Evolutionary conservation across 1,284 basidiomycete species (phyloP), one percentile per base, ranked within the genome.

Genomic region (Ceratobasidium sp.): DNA sequence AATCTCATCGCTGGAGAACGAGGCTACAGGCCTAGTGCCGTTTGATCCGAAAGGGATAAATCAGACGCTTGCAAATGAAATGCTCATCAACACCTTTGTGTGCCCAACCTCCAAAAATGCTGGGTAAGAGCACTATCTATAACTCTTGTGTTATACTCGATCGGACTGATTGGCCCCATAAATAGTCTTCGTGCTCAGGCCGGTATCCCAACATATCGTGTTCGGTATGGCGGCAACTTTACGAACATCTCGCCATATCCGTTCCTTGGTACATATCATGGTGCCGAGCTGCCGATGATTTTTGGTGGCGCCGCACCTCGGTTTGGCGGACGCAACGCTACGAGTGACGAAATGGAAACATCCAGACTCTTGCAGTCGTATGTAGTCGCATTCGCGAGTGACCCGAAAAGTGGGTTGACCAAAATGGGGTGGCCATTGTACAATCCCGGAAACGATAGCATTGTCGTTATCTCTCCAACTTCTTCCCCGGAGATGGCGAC

Each of bases 401-500:
- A 49, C 18, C 71, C 58, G 15, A 44, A 28, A 39, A 20, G 10
- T 1, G 44, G 71, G 40, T 26, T 73, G 58, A 63, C 20, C 20
- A 49, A 73, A 9, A 5, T 46, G 23, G 71, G 56, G 33, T 61
- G 71, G 58, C 58, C 56, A 46, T 15, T 46, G 70, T 58, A 72
- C 44, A 73, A 61, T 46, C 71, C 71, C 33, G 58, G 58, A 28
- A 73, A 73, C 60, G 28, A 61, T 23, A 73, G 39, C 68, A 51
- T 73, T 20, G 58, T 72, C 15, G 64, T 67, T 5, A 26, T 67
- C 15, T 55, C 60, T 49, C 46, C 58, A 20, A 13, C 33, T 18
- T 18, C 71, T 20, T n/a, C 44, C 33, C 23, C 64, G 6, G 3
- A 15, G 28, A 20, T n/a, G 12, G 15, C 28, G n/a, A 33, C 44